A percentile compares a stretch with the other conserved stretches of the same genome.
phyloP scores from a whole-genome alignment of 306 rosid species.

The Fragaria nilgerrensis region DNA sequence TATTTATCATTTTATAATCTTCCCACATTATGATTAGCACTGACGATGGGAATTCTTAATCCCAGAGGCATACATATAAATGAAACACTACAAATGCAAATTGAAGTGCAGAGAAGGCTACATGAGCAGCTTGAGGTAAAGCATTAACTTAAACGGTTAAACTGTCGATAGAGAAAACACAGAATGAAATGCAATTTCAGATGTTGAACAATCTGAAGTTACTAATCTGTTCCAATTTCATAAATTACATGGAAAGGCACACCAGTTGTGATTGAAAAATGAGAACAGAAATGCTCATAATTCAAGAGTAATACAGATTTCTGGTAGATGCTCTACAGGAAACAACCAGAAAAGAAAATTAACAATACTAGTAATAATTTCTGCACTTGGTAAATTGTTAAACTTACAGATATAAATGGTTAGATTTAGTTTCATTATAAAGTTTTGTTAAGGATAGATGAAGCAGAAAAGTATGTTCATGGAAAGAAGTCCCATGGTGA shows the following conservation, averaged over 20 bases:
- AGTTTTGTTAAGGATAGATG: background rate
- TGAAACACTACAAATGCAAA: slow-evolving; percentile 78
- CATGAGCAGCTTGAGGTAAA: slow-evolving; percentile 90
- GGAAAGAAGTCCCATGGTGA: background rate
- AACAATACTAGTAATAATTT: background rate
- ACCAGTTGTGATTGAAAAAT: background rate
- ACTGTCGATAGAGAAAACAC: background rate
- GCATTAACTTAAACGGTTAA: background rate
- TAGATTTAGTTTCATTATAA: background rate
- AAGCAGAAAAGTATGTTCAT: background rate
- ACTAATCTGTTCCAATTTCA: background rate
- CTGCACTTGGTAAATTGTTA: background rate
- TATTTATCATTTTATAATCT: background rate
- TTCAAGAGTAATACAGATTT: background rate
- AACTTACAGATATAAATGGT: background rate
- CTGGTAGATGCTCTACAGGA: background rate
- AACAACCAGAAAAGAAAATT: background rate
- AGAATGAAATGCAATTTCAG: background rate
- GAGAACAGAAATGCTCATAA: background rate
- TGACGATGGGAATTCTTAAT: slow-evolving; percentile 21
- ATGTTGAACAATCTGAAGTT: background rate
- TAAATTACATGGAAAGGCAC: background rate
- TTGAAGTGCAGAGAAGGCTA: slow-evolving; percentile 82
- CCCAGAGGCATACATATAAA: slow-evolving; percentile 63
- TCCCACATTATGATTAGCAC: slow-evolving; percentile 6